phyloP scores from a whole-genome alignment of 2,329 filamentous ascomycete genomes.

The Tolypocladium amazonense region DNA sequence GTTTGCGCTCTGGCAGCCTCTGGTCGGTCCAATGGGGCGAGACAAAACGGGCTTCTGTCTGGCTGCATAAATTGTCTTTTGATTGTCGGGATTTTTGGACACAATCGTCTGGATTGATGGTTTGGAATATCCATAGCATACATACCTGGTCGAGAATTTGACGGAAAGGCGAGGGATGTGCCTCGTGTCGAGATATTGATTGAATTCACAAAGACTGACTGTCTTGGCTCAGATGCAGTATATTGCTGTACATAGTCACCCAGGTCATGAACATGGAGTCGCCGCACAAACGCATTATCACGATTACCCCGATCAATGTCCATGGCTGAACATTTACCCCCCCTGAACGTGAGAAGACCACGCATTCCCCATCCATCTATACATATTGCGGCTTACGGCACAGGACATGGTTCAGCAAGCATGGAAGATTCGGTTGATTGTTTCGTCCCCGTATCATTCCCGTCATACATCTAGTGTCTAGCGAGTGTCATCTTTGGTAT shows the following conservation, averaged over 20 bases:
- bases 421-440: not conserved
- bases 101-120: not conserved
- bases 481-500: constrained; percentile 29
- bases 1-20: not conserved
- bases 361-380: no score
- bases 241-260: not conserved
- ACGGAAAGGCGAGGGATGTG: not conserved
- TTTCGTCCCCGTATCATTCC: constrained; percentile 10
- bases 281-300: no score
- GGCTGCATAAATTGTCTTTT: not conserved
- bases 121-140: not conserved
- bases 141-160: not conserved
- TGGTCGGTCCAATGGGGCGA: not conserved
- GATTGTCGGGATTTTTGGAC: not conserved
- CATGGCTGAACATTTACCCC: no score
- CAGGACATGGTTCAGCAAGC: not conserved
- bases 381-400: not conserved
- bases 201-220: not conserved
- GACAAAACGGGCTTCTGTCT: not conserved
- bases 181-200: not conserved
- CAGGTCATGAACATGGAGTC: not conserved
- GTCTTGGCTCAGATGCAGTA: not conserved
- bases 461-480: constrained; percentile 21
- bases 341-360: not conserved
- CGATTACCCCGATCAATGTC: no score